Base-by-base conservation (phyloP, 2,329 filamentous ascomycete genomes). In the Emmonsia crescens region DNA sequence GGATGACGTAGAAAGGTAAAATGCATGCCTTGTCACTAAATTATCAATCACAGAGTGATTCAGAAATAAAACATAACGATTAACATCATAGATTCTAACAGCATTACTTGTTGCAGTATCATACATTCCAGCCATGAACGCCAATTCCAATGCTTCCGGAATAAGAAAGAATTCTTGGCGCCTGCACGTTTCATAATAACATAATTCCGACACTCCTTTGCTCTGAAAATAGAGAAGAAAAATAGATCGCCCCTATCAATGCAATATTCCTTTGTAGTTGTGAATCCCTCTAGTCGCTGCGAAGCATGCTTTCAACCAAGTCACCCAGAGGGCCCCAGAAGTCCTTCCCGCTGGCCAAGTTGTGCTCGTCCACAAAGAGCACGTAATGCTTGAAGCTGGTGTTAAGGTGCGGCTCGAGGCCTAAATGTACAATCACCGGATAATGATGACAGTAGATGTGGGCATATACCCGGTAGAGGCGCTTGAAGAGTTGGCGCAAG, bases 381-480 rank as follows among this genome's bases (percentile, higher is more conserved):
- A 99, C 94, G 72, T 97, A 99, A 77, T 99, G 94, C 83, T 99
- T 99, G 85, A 99, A 99, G 78, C 91, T 96, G 16, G 94, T 99
- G 78, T 99, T 99, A 67, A 99, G 84, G 76, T 99, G 94, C 52
- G 95, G 92, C 77, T 99, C 94, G 62, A 99, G 83, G 27, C 94
- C 94, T 46, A 99, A 84, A 74, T 96, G 91, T 63, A 95, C 89
- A 68, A 99, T 88, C 67, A 99, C 92, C 42, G 92, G 92, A 78
- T 99, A 99, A 79, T 99, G 94, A 77, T 99, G 94, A 80, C 95
- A 99, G 84, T 99, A 99, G 70, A 99, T 96, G 79, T 99, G 94
- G 51, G 94, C 94, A 75, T 99, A 99, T 65, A 99, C 93, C 68
- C 94, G 89, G 78, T 97, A 99, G 79, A 99, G 88, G 72, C 94